Base-by-base conservation (phyloP, 2,329 filamentous ascomycete genomes). In the Phialemoniopsis sp. region DNA sequence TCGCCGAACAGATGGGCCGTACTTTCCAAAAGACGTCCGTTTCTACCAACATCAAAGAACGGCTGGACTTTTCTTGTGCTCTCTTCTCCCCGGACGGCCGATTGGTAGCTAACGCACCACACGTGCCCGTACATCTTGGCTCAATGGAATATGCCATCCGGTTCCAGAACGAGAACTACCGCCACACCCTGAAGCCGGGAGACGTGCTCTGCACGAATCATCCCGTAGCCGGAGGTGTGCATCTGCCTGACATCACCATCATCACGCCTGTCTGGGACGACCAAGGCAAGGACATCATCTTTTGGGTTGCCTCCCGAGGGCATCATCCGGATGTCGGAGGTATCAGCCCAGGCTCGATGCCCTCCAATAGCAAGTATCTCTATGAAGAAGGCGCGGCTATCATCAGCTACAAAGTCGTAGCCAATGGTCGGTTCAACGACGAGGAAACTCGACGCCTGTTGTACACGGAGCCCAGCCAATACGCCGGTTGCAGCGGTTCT, bases 141-240 rank as follows among this genome's bases (percentile, higher is more conserved):
- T 82, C 77, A 32, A 87, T 87, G 82, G 80, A 78, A n/a, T 85
- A 81, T 18, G 85, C 81, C 34, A 81, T 87, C 3, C 70, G 74
- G 43, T 81, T 46, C 82, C 86, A 62, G 77, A 18, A 28, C 19
- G 28, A 36, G 26, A 34, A 34, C 7, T 26, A 10, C 6, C 69
- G 76, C 48, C 81, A 80, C 8, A 85, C 82, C 47, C 61, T 88
- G 32, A 82, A 84, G 51, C 76, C 71, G 37, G 84, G 84, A n/a
- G 84, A 88, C 57, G 83, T 87, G 0, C 69, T 88, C 12, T 79
- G 87, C 3, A 82, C 81, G 2, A 88, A 88, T 47, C 84, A 87
- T 53, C 84, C 84, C 5, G 82, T 84, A 66, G 86, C 76, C 49
- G 84, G 84, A 28, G 84, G 84, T 32, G 87, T 84, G 0, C 84